A percentile compares a stretch with the other conserved stretches of the same genome.
Conservation (phyloP, 139 green algal genomes). For the Gonium pectorale region DNA sequence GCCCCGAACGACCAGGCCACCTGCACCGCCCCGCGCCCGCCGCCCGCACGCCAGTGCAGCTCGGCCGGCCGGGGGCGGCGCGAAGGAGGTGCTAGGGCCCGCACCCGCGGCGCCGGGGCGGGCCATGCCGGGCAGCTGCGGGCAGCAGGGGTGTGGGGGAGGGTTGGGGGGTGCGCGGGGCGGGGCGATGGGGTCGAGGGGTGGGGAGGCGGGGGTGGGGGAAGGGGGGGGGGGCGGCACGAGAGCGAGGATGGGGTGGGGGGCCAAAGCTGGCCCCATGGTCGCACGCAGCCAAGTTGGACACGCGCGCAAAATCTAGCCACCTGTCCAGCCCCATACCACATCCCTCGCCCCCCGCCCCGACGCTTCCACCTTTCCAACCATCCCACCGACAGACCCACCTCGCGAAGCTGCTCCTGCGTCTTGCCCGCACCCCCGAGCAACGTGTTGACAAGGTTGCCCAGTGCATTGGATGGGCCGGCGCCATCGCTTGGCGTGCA, state of each 20-base stretch:
- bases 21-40: too few species aligned
- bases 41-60: slow-evolving; percentile 12
- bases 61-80: background rate
- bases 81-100: slow-evolving; percentile 17
- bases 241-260: too few species aligned
- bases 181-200: background rate
- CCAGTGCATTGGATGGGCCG: slow-evolving; percentile 82
- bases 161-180: background rate
- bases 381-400: slow-evolving; percentile 9
- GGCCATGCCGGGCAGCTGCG: slow-evolving; percentile 41
- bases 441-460: slow-evolving; percentile 81
- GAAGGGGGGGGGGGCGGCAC: background rate
- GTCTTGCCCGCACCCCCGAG: slow-evolving; percentile 80
- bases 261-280: too few species aligned
- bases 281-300: too few species aligned
- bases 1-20: too few species aligned
- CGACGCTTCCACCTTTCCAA: too few species aligned
- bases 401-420: slow-evolving; percentile 77
- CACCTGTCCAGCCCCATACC: too few species aligned
- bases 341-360: too few species aligned
- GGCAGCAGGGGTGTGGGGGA: too few species aligned
- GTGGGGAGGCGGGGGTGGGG: background rate
- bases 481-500: slow-evolving; percentile 76
- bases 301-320: too few species aligned
- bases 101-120: background rate